A percentile compares a stretch with the other conserved stretches of the same genome.
Evolutionary conservation across 202 grass and related monocot species (phyloP).

Genomic region (Saccharum hybrid): DNA sequence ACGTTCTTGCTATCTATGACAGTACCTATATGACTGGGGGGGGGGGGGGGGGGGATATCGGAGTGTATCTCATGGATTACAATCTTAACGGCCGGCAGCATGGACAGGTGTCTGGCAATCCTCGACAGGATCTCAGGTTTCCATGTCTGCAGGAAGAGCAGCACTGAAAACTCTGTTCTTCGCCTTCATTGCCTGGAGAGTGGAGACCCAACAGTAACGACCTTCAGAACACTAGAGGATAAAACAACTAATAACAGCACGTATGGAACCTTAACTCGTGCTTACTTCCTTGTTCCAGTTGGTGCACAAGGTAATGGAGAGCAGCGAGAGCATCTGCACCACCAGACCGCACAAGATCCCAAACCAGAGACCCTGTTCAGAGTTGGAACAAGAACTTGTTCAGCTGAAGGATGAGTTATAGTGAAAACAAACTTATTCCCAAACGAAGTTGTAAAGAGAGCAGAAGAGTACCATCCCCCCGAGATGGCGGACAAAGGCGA

Average conservation of each 20-base stretch:
- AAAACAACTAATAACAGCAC: not conserved
- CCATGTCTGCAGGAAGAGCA: slow-evolving; percentile 42
- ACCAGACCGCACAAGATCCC: slow-evolving; percentile 64
- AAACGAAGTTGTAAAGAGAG: not conserved
- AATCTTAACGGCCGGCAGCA: too few relatives aligned
- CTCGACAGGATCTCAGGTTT: not conserved
- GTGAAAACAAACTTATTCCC: not conserved
- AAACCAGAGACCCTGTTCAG: slow-evolving; percentile 68
- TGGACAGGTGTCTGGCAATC: not conserved
- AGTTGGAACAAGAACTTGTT: not conserved
- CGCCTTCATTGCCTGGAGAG: slow-evolving; percentile 51
- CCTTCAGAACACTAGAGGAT: not conserved
- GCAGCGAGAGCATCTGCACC: slow-evolving; percentile 48
- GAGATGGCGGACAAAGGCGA: slow-evolving; percentile 54
- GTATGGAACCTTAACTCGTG: not conserved
- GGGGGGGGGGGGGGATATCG: too few relatives aligned
- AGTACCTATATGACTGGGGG: too few relatives aligned
- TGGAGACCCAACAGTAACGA: not conserved
- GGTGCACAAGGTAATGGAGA: slow-evolving; percentile 46
- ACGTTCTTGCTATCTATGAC: too few relatives aligned
- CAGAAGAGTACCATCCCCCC: slow-evolving; percentile 47
- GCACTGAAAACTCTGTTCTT: slow-evolving; percentile 54
- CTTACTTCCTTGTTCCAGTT: slow-evolving; percentile 47
- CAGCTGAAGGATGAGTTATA: not conserved
- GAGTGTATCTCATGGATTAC: too few relatives aligned